Percentiles rank a stretch among this genome's conserved stretches.
Conservation (phyloP, 1,284 basidiomycete genomes). For the Fomitopsis betulina region DNA sequence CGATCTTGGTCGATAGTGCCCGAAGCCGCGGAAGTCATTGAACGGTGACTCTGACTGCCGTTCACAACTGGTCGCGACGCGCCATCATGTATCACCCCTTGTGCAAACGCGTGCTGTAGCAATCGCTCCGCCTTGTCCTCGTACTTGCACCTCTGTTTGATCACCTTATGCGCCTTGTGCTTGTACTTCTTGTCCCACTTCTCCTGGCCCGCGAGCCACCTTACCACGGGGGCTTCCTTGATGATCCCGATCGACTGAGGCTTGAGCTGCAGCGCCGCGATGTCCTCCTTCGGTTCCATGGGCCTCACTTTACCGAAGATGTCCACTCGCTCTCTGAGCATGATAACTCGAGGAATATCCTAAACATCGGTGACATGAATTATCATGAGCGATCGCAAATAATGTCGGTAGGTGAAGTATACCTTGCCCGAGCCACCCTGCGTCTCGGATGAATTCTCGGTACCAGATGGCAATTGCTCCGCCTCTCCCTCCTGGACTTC, state of each 20-base stretch:
- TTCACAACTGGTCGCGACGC: slow-evolving; percentile 7
- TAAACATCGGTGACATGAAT: background rate
- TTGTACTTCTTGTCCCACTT: slow-evolving; percentile 53
- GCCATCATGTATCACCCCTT: slow-evolving; percentile 37
- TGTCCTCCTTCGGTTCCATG: slow-evolving; percentile 67
- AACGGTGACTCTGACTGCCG: slow-evolving; percentile 5
- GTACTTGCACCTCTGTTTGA: slow-evolving; percentile 36
- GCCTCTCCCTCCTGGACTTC: slow-evolving; percentile 20
- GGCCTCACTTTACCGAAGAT: slow-evolving; percentile 73
- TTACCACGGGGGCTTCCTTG: slow-evolving; percentile 53
- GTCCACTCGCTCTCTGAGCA: slow-evolving; percentile 88
- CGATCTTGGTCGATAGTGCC: slow-evolving; percentile 19
- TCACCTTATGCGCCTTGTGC: slow-evolving; percentile 33
- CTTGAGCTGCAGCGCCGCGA: slow-evolving; percentile 63
- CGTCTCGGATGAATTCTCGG: slow-evolving; percentile 1
- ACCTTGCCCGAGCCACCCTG: slow-evolving; percentile 5
- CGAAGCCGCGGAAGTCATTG: slow-evolving; percentile 12
- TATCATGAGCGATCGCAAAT: background rate
- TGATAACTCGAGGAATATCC: slow-evolving; percentile 32
- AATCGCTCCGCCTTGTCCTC: slow-evolving; percentile 37
- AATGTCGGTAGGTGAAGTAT: no score
- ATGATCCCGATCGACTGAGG: slow-evolving; percentile 63
- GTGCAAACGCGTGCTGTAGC: slow-evolving; percentile 40
- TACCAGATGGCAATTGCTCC: slow-evolving; percentile 8
- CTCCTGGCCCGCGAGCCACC: slow-evolving; percentile 56